These are phyloP conservation scores for Pleoardoris graminearum DNA, from an alignment of 2,329 filamentous ascomycete species.

Conservation along the genomic window DNA sequence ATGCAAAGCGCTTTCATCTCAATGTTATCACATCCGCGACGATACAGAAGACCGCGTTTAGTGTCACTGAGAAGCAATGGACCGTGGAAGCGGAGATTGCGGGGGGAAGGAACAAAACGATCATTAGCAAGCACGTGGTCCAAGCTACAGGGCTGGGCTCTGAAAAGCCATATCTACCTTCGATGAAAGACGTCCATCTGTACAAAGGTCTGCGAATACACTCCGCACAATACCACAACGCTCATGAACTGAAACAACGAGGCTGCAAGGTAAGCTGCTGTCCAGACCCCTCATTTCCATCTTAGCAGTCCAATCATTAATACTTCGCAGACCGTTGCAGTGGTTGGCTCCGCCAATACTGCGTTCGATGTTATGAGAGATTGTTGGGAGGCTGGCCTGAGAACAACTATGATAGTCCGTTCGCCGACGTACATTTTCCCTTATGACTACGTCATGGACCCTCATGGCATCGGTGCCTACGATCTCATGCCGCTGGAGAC, in stretches of 20 bases:
- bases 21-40: slow-evolving; percentile 37
- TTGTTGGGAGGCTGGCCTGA: slow-evolving; percentile 25
- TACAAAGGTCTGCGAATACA: slow-evolving; percentile 33
- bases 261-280: slow-evolving; percentile 23
- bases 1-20: slow-evolving; percentile 14
- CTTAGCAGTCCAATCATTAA: background rate
- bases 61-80: slow-evolving; percentile 29
- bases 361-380: slow-evolving; percentile 49
- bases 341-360: slow-evolving; percentile 48
- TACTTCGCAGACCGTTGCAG: slow-evolving; percentile 21
- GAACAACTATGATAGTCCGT: slow-evolving; percentile 43
- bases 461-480: slow-evolving; percentile 27
- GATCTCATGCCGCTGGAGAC: slow-evolving; percentile 9
- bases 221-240: slow-evolving; percentile 27
- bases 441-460: slow-evolving; percentile 32
- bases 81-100: slow-evolving; percentile 20
- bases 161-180: slow-evolving; percentile 25
- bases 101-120: slow-evolving; percentile 2
- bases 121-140: slow-evolving; percentile 27
- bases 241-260: slow-evolving; percentile 14
- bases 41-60: slow-evolving; percentile 30
- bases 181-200: slow-evolving; percentile 14
- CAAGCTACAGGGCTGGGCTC: slow-evolving; percentile 12
- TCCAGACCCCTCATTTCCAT: background rate
- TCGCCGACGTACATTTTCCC: slow-evolving; percentile 46